Base-by-base conservation (phyloP, 768 basidiomycete genomes). In the Mycena sanguinolenta region DNA sequence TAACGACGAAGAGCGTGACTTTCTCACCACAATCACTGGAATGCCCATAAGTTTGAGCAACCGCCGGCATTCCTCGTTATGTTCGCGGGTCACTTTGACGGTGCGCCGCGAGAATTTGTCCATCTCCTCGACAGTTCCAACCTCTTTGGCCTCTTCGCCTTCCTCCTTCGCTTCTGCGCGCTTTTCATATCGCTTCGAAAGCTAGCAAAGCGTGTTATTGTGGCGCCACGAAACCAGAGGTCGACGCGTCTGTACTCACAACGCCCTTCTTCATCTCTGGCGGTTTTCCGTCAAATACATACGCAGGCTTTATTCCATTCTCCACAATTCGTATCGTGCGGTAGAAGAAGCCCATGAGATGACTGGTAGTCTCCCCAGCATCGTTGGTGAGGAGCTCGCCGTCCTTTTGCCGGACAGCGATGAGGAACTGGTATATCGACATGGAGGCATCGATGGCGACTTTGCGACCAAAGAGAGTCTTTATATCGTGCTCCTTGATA, bases 331-430 rank as follows among this genome's bases (percentile, higher is more conserved):
- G 89, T 68, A 99, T 95, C 0, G 98, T 99, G 44, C 97, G 89
- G 77, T 98, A 98, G 84, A 99, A 99, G 80, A 99, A 93, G 0
- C 98, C 98, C 96, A 99, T 98, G 14, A 99, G 85, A 82, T 99
- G 97, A 82, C 96, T 97, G 2, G 98, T 99, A 4, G 96, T 98
- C 78, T 99, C 98, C 21, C 98, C 98, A 0, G 92, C 91, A n/a
- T 99, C 97, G 77, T 98, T 98, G 75, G 93, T 97, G 74, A 99
- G 88, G 86, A 97, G 89, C 81, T 99, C 96, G 23, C 98, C 98
- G 79, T 99, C 98, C 79, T 91, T 92, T 81, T 97, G 96, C 34
- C 98, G 88, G 14, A 99, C 98, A 23, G 98, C 98, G 67, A 99
- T 99, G 68, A 99, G 90, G 81, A 99, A 99, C 78, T 97, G 96